Evolutionary conservation across 2,329 filamentous ascomycete genomes (phyloP).

Genomic region (Fusarium sp.): DNA sequence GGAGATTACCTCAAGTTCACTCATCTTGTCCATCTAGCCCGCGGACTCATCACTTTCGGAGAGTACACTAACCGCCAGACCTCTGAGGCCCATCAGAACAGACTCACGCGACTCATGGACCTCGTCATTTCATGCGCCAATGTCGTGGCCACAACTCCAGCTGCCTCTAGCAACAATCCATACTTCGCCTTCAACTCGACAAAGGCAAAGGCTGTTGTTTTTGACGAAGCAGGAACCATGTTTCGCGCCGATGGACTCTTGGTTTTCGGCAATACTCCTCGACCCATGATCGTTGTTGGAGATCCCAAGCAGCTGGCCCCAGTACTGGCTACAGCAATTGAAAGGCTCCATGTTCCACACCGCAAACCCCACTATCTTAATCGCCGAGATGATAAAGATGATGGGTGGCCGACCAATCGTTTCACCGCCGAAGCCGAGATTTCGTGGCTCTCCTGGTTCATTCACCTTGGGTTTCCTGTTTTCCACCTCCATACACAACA

Average conservation of each 20-base stretch:
- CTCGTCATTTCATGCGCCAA: not conserved
- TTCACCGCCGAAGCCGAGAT: not conserved
- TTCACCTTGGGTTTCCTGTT: not conserved
- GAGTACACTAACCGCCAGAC: not conserved
- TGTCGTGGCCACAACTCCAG: not conserved
- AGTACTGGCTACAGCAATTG: not conserved
- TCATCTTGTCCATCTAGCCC: not conserved
- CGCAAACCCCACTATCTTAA: not conserved
- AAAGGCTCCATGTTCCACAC: not conserved
- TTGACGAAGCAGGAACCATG: slow-evolving; percentile 11
- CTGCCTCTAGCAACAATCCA: not conserved
- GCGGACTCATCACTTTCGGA: not conserved
- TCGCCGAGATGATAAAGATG: not conserved
- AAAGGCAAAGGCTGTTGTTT: not conserved
- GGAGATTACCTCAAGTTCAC: not conserved
- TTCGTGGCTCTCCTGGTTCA: slow-evolving; percentile 5
- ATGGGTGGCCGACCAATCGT: not conserved
- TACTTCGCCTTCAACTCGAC: not conserved
- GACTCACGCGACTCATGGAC: not conserved
- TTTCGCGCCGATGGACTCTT: not conserved
- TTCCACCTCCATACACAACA: slow-evolving; percentile 7
- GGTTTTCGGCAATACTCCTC: slow-evolving; percentile 3
- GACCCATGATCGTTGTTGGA: slow-evolving; percentile 2
- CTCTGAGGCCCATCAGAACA: not conserved
- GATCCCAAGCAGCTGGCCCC: slow-evolving; percentile 12